A percentile compares a stretch with the other conserved stretches of the same genome.
These are phyloP conservation scores for Quercus gilva DNA, from an alignment of 306 rosid genomes.

Conservation along the genomic window DNA sequence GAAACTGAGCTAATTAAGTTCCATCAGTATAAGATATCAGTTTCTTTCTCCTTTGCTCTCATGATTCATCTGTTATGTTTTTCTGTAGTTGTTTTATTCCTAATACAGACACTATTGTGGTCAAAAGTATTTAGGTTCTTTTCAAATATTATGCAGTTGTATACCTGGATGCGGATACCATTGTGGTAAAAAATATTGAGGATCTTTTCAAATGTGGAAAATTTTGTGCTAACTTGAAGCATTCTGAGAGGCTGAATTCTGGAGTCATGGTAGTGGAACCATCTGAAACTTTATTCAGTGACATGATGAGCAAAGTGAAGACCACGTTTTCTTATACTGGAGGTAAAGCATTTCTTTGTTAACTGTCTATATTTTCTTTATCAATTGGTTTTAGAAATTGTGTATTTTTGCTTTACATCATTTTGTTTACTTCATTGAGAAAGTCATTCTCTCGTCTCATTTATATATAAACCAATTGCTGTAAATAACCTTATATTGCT, in stretches of 20 bases:
- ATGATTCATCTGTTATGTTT: neutral
- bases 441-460: neutral
- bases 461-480: neutral
- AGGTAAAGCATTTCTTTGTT: constrained; percentile 41
- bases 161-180: constrained; percentile 94
- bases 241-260: constrained; percentile 96
- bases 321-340: constrained; percentile 86
- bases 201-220: constrained; percentile 93
- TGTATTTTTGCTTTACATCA: neutral
- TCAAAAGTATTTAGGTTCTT: constrained; percentile 83
- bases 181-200: constrained; percentile 80
- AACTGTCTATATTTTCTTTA: neutral
- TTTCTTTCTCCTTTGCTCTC: neutral
- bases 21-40: neutral
- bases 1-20: neutral
- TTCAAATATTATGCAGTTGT: constrained; percentile 65
- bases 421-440: neutral
- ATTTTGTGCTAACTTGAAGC: constrained; percentile 98
- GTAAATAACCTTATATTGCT: neutral
- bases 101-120: constrained; percentile 78
- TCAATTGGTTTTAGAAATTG: neutral
- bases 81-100: constrained; percentile 18
- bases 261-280: constrained; percentile 99
- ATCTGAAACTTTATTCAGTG: constrained; percentile 70
- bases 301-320: constrained; percentile 82